Evolutionary conservation across 2,329 filamentous ascomycete species (phyloP).

Genomic region (Cladosporium sp.): DNA sequence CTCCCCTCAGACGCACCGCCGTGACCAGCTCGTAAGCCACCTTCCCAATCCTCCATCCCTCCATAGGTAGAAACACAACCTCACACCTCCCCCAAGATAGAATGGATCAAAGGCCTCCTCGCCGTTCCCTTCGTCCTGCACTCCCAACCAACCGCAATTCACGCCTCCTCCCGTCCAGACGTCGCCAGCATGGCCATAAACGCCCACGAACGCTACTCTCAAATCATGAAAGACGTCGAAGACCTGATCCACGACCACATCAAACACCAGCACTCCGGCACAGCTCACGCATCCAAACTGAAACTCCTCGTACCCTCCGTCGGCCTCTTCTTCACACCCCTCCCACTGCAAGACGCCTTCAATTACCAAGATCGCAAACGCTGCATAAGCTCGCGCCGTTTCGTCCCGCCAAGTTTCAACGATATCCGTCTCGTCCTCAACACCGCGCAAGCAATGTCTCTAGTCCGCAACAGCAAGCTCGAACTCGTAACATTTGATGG

Average conservation of each 20-base stretch:
- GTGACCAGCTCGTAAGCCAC: slow-evolving; percentile 76
- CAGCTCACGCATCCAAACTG: slow-evolving; percentile 75
- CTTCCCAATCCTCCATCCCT: slow-evolving; percentile 31
- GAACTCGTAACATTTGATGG: slow-evolving; percentile 94
- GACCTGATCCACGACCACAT: slow-evolving; percentile 89
- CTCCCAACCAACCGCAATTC: slow-evolving; percentile 85
- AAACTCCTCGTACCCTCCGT: slow-evolving; percentile 86
- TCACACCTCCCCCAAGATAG: slow-evolving; percentile 31
- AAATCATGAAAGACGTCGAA: slow-evolving; percentile 94
- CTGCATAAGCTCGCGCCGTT: slow-evolving; percentile 83
- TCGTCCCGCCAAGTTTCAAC: slow-evolving; percentile 95
- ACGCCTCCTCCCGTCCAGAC: slow-evolving; percentile 61
- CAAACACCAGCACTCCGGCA: slow-evolving; percentile 61
- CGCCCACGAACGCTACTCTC: slow-evolving; percentile 82
- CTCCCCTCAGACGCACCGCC: slow-evolving; percentile 53
- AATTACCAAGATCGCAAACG: slow-evolving; percentile 80
- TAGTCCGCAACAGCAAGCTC: slow-evolving; percentile 68
- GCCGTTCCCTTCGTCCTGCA: slow-evolving; percentile 96
- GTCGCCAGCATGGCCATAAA: slow-evolving; percentile 65
- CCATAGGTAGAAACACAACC: background rate
- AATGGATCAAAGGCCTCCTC: slow-evolving; percentile 82
- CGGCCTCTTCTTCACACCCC: slow-evolving; percentile 86
- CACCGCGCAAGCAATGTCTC: slow-evolving; percentile 87
- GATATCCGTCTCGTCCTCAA: slow-evolving; percentile 91
- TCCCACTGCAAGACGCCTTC: slow-evolving; percentile 86